Percentiles rank a stretch among this genome's conserved stretches.
These are phyloP conservation scores for Melampsora larici-populina DNA, from an alignment of 1,284 basidiomycete genomes.

Conservation along the genomic window DNA sequence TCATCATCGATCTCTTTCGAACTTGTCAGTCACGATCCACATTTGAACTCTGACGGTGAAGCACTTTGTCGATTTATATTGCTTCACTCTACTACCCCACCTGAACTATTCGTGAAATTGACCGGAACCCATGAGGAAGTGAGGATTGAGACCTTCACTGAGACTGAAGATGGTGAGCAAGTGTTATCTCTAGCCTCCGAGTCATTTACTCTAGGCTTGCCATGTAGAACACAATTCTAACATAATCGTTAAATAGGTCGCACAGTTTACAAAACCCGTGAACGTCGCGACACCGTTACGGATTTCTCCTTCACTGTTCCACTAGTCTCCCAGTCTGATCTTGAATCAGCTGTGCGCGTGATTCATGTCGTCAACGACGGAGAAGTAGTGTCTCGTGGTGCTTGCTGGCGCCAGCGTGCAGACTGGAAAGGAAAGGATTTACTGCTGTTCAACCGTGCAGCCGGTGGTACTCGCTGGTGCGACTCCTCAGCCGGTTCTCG, in stretches of 20 bases:
- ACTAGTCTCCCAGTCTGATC: slow-evolving; percentile 1
- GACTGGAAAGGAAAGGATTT: slow-evolving; percentile 32
- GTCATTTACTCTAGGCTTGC: background rate
- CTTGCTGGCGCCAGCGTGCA: slow-evolving; percentile 13
- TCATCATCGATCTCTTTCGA: background rate
- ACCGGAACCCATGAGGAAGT: slow-evolving; percentile 34
- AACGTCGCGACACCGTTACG: slow-evolving; percentile 19
- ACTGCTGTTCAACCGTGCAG: background rate
- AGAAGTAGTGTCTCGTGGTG: slow-evolving; percentile 29
- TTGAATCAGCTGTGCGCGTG: slow-evolving; percentile 10
- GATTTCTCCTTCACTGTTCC: slow-evolving; percentile 32
- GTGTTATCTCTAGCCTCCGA: too few species aligned
- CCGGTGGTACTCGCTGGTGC: background rate
- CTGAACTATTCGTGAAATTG: slow-evolving; percentile 23
- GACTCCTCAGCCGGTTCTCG: background rate
- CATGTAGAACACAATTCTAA: background rate
- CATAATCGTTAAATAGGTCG: slow-evolving; percentile 17
- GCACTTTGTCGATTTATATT: slow-evolving; percentile 37
- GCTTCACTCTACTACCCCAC: slow-evolving; percentile 25
- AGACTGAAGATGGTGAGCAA: slow-evolving; percentile 24
- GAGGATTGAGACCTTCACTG: slow-evolving; percentile 23
- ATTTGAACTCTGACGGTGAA: slow-evolving; percentile 30
- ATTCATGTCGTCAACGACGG: slow-evolving; percentile 31
- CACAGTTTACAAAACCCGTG: slow-evolving; percentile 25
- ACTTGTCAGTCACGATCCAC: slow-evolving; percentile 16